These are phyloP conservation scores for Lepidopterella palustris DNA, from an alignment of 495 filamentous ascomycete genomes.

Conservation along the genomic window DNA sequence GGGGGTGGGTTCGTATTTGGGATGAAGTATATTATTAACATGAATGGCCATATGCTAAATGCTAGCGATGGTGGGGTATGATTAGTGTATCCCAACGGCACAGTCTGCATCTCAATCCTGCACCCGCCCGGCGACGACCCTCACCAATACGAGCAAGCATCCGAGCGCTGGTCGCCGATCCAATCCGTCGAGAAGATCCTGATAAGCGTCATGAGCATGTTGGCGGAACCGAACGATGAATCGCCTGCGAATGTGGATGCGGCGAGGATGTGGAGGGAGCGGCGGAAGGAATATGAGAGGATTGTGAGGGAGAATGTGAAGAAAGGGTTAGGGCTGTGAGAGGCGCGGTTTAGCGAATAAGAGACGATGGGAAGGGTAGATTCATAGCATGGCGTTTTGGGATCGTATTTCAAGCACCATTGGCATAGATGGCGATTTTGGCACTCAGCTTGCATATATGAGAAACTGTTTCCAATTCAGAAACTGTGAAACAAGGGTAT, in stretches of 20 bases:
- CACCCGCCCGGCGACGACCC: conserved; percentile 98
- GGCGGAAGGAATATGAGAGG: conserved; percentile 75
- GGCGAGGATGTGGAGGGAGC: conserved; percentile 96
- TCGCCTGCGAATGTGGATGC: conserved; percentile 97
- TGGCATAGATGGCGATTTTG: neutral
- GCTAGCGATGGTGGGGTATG: conserved; percentile 1
- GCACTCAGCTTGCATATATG: no score
- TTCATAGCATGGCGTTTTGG: neutral
- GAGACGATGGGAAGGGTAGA: neutral
- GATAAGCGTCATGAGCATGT: conserved; percentile 97
- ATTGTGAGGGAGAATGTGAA: conserved; percentile 75
- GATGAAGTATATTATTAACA: neutral
- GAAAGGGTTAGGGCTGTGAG: conserved; percentile 52
- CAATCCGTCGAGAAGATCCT: conserved; percentile 98
- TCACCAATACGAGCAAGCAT: conserved; percentile 96
- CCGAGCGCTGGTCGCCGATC: conserved; percentile 92
- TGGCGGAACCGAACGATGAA: conserved; percentile 98
- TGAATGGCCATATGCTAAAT: no score
- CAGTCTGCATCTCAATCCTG: conserved; percentile 96
- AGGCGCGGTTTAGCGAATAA: neutral
- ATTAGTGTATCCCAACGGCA: conserved; percentile 80
- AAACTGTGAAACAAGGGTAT: no score
- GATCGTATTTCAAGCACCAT: no score
- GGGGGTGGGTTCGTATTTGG: conserved; percentile 1
- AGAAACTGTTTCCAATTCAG: no score